phyloP scores from a whole-genome alignment of 2,329 filamentous ascomycete genomes.

The Ascochyta viciae-villosae region DNA sequence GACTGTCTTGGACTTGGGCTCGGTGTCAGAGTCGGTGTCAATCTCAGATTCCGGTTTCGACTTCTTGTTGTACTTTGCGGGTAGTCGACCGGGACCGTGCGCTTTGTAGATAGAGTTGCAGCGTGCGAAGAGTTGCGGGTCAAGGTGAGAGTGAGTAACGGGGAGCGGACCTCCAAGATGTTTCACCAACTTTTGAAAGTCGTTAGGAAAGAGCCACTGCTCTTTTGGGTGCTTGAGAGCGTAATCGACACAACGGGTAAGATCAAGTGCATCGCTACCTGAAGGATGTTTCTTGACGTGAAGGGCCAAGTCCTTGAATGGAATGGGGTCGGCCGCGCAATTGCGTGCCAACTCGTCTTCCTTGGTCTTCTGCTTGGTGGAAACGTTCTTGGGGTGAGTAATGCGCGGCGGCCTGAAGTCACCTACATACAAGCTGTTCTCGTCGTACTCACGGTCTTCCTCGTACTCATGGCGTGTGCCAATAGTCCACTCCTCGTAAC shows the following conservation, averaged over 20 bases:
- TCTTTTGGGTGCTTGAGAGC: constrained; percentile 28
- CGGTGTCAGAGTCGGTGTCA: background rate
- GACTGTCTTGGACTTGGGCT: background rate
- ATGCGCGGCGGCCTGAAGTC: constrained; percentile 28
- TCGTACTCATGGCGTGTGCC: constrained; percentile 13
- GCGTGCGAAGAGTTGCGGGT: constrained; percentile 27
- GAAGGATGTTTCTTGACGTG: constrained; percentile 32
- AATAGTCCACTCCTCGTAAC: constrained; percentile 22
- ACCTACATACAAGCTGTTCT: constrained; percentile 23
- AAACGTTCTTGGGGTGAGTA: constrained; percentile 18
- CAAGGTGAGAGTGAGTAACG: constrained; percentile 26
- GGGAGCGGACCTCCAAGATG: constrained; percentile 24
- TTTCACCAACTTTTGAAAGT: constrained; percentile 29
- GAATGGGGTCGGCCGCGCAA: constrained; percentile 13
- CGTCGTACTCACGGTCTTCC: constrained; percentile 10
- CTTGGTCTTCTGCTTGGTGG: constrained; percentile 3
- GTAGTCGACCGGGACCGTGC: background rate
- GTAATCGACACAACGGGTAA: constrained; percentile 36
- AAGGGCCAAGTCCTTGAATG: constrained; percentile 33
- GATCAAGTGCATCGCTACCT: constrained; percentile 36
- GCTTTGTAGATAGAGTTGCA: constrained; percentile 12
- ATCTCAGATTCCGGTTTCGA: background rate
- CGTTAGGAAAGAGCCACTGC: constrained; percentile 33
- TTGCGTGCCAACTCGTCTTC: constrained; percentile 10
- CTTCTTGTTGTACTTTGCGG: constrained; percentile 5